Percentiles rank a stretch among this genome's conserved stretches.
phyloP scores from a whole-genome alignment of 805 yeast species.

The Saturnispora quitensis region DNA sequence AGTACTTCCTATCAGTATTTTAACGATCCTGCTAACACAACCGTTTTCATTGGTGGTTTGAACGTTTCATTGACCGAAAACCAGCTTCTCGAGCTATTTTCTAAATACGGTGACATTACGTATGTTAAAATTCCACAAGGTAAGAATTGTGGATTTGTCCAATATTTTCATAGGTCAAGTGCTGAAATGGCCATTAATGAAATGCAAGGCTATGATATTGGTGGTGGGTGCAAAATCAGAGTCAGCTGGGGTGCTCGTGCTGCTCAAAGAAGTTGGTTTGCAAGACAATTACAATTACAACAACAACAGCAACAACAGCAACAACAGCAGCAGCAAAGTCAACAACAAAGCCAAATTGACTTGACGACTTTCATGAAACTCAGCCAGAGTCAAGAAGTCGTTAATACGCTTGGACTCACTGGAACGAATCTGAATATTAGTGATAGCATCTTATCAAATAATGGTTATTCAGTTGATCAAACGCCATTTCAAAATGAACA shows the following conservation, averaged over 20 bases:
- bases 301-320: conserved; percentile 20
- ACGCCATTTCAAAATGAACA: conserved; percentile 19
- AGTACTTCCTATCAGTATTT: conserved; percentile 44
- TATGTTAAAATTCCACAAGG: conserved; percentile 76
- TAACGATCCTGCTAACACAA: conserved; percentile 70
- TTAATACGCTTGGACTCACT: conserved; percentile 19
- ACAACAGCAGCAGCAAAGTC: conserved; percentile 20
- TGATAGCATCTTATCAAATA: conserved; percentile 15
- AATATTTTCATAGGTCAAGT: conserved; percentile 62
- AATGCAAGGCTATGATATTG: conserved; percentile 87
- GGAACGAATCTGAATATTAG: conserved; percentile 18
- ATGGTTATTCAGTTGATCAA: conserved; percentile 14
- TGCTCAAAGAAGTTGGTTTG: conserved; percentile 30
- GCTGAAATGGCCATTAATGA: conserved; percentile 81
- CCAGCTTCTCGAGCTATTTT: conserved; percentile 52
- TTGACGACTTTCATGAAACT: conserved; percentile 10
- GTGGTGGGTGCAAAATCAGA: conserved; percentile 64
- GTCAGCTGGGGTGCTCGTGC: conserved; percentile 81
- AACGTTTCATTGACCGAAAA: conserved; percentile 48
- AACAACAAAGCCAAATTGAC: conserved; percentile 10
- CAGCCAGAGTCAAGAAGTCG: conserved; percentile 14
- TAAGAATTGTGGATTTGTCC: conserved; percentile 77
- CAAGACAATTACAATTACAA: conserved; percentile 26
- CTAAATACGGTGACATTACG: conserved; percentile 64
- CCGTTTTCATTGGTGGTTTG: conserved; percentile 72